Evolutionary conservation across 2,329 filamentous ascomycete genomes (phyloP).

Genomic region (Apiospora rasikravindrae): DNA sequence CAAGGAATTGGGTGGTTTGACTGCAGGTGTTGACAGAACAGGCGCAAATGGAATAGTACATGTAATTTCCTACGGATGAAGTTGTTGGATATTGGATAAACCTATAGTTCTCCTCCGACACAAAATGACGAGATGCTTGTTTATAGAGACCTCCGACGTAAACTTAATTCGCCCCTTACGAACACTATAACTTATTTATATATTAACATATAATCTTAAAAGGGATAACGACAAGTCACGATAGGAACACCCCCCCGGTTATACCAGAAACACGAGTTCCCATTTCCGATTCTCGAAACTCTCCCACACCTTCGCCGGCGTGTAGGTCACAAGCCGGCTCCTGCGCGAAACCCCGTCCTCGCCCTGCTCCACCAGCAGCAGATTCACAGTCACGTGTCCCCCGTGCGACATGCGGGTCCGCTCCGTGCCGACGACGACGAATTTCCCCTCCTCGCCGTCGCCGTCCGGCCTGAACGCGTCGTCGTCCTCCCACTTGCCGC

Average conservation of each 20-base stretch:
- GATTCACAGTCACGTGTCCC: slow-evolving; percentile 3
- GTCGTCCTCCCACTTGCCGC: slow-evolving; percentile 3
- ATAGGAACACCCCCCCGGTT: not conserved
- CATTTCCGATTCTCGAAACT: slow-evolving; percentile 17
- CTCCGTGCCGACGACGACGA: slow-evolving; percentile 17
- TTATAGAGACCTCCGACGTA: too few species aligned
- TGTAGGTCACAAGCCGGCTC: not conserved
- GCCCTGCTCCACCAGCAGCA: slow-evolving; percentile 13
- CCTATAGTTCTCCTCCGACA: too few species aligned
- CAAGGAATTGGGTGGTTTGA: too few species aligned
- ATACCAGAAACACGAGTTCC: slow-evolving; percentile 15
- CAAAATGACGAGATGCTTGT: too few species aligned
- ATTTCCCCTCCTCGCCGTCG: not conserved
- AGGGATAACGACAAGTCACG: too few species aligned
- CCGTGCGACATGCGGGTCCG: not conserved
- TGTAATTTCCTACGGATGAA: too few species aligned
- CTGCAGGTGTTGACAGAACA: too few species aligned
- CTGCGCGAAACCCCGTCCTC: not conserved
- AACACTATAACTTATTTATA: too few species aligned
- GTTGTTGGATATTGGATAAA: too few species aligned
- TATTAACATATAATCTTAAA: too few species aligned
- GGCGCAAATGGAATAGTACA: too few species aligned
- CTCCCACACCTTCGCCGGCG: not conserved
- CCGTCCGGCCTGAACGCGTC: not conserved
- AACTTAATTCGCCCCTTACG: too few species aligned